These are phyloP conservation scores for Carex scoparia DNA, from an alignment of 176 grass and related monocot genomes.

Conservation along the genomic window DNA sequence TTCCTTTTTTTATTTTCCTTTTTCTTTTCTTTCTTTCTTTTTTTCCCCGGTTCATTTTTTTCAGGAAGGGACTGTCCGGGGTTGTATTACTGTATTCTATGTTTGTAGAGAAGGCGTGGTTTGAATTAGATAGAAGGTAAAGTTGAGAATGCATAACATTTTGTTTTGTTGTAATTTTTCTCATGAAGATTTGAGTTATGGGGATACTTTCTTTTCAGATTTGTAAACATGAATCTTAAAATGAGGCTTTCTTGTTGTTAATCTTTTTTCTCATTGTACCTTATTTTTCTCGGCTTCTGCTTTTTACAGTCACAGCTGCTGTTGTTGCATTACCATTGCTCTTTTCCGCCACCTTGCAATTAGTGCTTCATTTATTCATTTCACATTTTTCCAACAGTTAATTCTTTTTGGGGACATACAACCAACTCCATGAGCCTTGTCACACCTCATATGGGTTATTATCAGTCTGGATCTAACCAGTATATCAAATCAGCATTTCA, in stretches of 20 bases:
- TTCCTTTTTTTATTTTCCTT: not conserved
- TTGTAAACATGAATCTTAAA: not conserved
- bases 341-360: not conserved
- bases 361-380: not conserved
- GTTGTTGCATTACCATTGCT: not conserved
- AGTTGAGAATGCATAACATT: not conserved
- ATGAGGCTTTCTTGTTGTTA: not conserved
- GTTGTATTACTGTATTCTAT: not conserved
- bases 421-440: not conserved
- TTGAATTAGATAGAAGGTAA: conserved; percentile 1
- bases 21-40: not conserved
- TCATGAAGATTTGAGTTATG: not conserved
- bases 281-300: not conserved
- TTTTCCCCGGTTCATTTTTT: not conserved
- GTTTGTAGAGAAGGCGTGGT: not conserved
- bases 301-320: not conserved
- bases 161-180: not conserved
- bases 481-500: not conserved
- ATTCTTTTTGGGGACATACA: not conserved
- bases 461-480: not conserved
- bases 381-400: not conserved
- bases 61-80: not conserved
- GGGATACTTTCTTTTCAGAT: not conserved
- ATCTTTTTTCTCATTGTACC: not conserved
- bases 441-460: not conserved